Base-by-base conservation (phyloP, 805 yeast species). In the Diddensiella santjacobensis region DNA sequence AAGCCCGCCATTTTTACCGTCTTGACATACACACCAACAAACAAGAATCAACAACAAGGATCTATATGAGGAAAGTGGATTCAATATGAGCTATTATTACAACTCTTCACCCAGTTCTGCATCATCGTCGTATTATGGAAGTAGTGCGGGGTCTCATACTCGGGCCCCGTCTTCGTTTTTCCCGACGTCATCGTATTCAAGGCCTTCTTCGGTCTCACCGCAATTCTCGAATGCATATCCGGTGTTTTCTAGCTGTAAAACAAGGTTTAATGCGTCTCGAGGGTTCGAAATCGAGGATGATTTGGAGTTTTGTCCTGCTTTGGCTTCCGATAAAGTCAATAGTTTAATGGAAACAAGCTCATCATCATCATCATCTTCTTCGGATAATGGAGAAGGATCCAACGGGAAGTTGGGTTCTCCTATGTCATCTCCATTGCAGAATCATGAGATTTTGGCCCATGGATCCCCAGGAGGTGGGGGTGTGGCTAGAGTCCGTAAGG, bases 221-320 rank as follows among this genome's bases (percentile, higher is more conserved):
- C 53, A 54, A 41, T 52, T 60, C 31, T 26, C 58, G 10, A 51
- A 52, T 36, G 55, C 58, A 15, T 60, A 58, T 43, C 55, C 61
- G 38, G 57, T 41, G 4, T 24, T 35, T 22, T 48, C 42, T 26
- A 41, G 46, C 23, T 41, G 37, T 19, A 29, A 51, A 23, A 46
- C 56, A 19, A 73, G 77, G 51, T 72, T 80, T 57, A 77, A 81
- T 55, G 74, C 81, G 35, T 79, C 81, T 58, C 77, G 84, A 56
- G 81, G 87, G 33, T 83, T 84, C 62, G 89, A 83, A 55, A 61
- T 73, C 36, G 87, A 81, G 61, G 86, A 84, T 56, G 91, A 84
- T 63, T 61, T 75, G 44, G 90, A 82, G 66, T 85, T 85, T 63
- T 81, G 83, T 55, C 86, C 86, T 5, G 69, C 68, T 2, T 53